phyloP scores from a whole-genome alignment of 179 eudicot species.

The Pouteria campechiana region DNA sequence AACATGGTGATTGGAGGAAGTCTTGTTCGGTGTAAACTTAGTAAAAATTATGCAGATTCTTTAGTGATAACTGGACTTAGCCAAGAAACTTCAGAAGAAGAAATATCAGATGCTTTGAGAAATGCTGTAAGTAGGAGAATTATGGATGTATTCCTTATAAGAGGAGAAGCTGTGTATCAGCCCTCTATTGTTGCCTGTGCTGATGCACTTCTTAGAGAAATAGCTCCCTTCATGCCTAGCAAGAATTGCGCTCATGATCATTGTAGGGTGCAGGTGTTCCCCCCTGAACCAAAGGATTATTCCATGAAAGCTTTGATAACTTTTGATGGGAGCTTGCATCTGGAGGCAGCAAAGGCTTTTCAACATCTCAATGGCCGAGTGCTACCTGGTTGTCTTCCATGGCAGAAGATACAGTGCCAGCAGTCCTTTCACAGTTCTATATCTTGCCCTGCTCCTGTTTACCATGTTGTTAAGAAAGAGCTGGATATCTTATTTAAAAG shows the following conservation, averaged over 20 bases:
- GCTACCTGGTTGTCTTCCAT: constrained; percentile 57
- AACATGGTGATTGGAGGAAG: constrained; percentile 38
- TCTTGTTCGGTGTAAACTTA: constrained; percentile 23
- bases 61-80: constrained; percentile 52
- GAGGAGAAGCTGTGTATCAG: constrained; percentile 49
- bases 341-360: constrained; percentile 97
- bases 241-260: constrained; percentile 32
- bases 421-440: constrained; percentile 69
- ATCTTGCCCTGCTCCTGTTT: constrained; percentile 56
- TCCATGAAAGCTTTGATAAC: constrained; percentile 58
- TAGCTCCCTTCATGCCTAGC: constrained; percentile 64
- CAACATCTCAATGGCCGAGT: constrained; percentile 81
- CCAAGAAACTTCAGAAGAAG: constrained; percentile 48
- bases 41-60: constrained; percentile 29
- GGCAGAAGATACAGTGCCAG: constrained; percentile 88
- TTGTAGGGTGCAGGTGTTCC: constrained; percentile 63
- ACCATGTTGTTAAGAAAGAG: constrained; percentile 37
- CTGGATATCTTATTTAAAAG: constrained; percentile 35
- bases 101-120: constrained; percentile 35
- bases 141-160: constrained; percentile 37
- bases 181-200: constrained; percentile 53
- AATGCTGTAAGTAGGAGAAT: constrained; percentile 42
- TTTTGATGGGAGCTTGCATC: constrained; percentile 76
- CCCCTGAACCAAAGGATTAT: constrained; percentile 48
- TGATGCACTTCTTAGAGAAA: constrained; percentile 61